Percentiles rank a stretch among this genome's conserved stretches.
phyloP scores from a whole-genome alignment of 208 protist genomes.

The Angomonas desouzai region DNA sequence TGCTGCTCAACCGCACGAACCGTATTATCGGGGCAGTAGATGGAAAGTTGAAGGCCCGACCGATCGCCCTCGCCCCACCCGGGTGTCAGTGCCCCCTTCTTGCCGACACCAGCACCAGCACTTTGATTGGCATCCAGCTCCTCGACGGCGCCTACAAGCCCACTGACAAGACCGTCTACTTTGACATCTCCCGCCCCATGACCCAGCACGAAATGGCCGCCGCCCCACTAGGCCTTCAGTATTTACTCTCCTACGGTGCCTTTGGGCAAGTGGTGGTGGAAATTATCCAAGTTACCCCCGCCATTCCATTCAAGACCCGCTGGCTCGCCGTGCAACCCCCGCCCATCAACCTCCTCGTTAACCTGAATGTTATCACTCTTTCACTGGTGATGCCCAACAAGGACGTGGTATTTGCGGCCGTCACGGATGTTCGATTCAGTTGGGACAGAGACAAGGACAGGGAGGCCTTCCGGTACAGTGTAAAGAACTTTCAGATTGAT shows the following conservation, averaged over 20 bases:
- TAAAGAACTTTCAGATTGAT: slow-evolving; percentile 85
- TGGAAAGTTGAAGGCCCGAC: slow-evolving; percentile 35
- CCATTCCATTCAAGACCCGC: slow-evolving; percentile 15
- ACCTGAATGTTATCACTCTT: slow-evolving; percentile 53
- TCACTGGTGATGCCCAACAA: slow-evolving; percentile 54
- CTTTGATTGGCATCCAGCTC: slow-evolving; percentile 26
- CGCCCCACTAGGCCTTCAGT: slow-evolving; percentile 31
- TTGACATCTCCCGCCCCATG: slow-evolving; percentile 35
- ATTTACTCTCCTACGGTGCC: slow-evolving; percentile 42
- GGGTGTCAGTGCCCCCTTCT: slow-evolving; percentile 49
- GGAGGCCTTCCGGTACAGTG: slow-evolving; percentile 54
- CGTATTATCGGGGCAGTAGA: slow-evolving; percentile 48
- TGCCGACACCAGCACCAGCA: slow-evolving; percentile 45
- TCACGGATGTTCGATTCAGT: slow-evolving; percentile 59
- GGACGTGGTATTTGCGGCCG: slow-evolving; percentile 68
- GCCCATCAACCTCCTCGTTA: slow-evolving; percentile 56
- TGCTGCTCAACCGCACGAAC: slow-evolving; percentile 72
- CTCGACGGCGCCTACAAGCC: not conserved
- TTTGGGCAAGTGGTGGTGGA: slow-evolving; percentile 66
- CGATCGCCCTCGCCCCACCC: slow-evolving; percentile 43
- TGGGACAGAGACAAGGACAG: slow-evolving; percentile 43
- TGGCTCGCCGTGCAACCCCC: slow-evolving; percentile 28
- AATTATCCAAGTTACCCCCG: slow-evolving; percentile 21
- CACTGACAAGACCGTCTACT: slow-evolving; percentile 15
- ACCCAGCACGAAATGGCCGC: slow-evolving; percentile 20